Evolutionary conservation across 2,329 filamentous ascomycete species (phyloP).

Genomic region (Colletotrichum sp.): DNA sequence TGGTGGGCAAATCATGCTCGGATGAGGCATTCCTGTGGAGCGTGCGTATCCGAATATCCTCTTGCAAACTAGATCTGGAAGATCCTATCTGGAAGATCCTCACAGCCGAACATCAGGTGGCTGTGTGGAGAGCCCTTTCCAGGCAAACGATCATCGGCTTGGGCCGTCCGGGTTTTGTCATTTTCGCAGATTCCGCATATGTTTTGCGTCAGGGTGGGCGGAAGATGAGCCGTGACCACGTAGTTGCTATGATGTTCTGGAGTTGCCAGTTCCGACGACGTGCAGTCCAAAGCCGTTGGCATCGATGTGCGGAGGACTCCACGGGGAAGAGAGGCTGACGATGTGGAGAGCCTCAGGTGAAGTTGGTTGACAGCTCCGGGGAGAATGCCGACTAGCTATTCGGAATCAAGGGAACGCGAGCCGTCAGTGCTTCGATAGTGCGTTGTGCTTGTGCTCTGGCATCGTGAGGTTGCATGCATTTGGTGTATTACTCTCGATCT

Average conservation of each 20-base stretch:
- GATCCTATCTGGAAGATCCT: neutral
- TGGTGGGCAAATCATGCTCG: neutral
- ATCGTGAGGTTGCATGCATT: slow-evolving; percentile 8
- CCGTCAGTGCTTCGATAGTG: neutral
- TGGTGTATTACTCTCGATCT: neutral
- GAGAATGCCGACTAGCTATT: neutral
- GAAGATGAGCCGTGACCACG: neutral
- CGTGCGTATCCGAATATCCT: neutral
- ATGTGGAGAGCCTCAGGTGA: neutral
- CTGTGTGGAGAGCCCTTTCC: neutral
- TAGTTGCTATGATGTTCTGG: neutral
- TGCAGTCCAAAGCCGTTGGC: neutral
- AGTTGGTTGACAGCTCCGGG: neutral
- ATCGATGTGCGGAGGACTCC: neutral
- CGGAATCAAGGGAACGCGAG: slow-evolving; percentile 13
- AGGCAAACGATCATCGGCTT: neutral
- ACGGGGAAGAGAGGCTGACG: neutral
- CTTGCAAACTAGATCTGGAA: neutral
- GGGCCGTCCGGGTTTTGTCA: neutral
- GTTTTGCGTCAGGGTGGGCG: neutral
- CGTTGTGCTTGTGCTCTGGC: neutral
- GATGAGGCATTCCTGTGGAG: neutral
- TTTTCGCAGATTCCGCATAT: neutral
- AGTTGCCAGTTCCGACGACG: neutral
- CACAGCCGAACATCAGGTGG: neutral